A percentile compares a stretch with the other conserved stretches of the same genome.
Evolutionary conservation across 177 flowering plant species (phyloP).

Genomic region (Telopea speciosissima): DNA sequence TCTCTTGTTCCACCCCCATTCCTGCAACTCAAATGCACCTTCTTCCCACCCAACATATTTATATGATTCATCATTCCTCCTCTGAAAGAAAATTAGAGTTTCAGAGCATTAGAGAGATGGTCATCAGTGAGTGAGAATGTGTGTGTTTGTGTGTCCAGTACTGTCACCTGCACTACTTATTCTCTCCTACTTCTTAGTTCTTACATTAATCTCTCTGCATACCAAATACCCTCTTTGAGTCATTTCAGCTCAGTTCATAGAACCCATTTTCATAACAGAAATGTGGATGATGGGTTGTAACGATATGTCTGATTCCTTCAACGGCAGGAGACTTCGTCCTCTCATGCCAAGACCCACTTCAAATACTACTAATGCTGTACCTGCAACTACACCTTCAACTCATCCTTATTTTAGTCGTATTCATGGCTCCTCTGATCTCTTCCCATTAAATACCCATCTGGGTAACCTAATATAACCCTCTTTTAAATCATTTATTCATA

Average conservation of each 20-base stretch:
- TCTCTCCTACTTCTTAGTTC: background rate
- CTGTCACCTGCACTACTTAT: no score
- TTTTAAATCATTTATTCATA: background rate
- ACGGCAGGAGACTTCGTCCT: constrained; percentile 50
- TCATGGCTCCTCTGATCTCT: constrained; percentile 30
- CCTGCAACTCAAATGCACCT: constrained; percentile 12
- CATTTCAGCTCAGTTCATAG: constrained; percentile 2
- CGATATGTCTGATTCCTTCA: constrained; percentile 42
- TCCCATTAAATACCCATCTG: constrained; percentile 47
- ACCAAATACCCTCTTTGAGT: background rate
- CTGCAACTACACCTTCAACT: constrained; percentile 12
- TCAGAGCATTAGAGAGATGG: background rate
- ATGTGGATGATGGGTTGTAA: constrained; percentile 86
- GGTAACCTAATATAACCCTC: constrained; percentile 15
- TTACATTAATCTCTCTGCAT: background rate
- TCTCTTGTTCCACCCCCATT: constrained; percentile 16
- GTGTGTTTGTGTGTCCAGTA: no score
- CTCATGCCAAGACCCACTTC: constrained; percentile 45
- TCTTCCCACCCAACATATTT: background rate
- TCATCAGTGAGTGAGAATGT: no score
- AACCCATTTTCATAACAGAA: background rate
- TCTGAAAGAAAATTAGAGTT: background rate
- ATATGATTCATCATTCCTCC: no score
- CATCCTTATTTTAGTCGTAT: constrained; percentile 27
- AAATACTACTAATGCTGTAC: constrained; percentile 9